Percentiles rank a stretch among this genome's conserved stretches.
Evolutionary conservation across 257 asterid genomes (phyloP).

Genomic region (Gardenia jasminoides): DNA sequence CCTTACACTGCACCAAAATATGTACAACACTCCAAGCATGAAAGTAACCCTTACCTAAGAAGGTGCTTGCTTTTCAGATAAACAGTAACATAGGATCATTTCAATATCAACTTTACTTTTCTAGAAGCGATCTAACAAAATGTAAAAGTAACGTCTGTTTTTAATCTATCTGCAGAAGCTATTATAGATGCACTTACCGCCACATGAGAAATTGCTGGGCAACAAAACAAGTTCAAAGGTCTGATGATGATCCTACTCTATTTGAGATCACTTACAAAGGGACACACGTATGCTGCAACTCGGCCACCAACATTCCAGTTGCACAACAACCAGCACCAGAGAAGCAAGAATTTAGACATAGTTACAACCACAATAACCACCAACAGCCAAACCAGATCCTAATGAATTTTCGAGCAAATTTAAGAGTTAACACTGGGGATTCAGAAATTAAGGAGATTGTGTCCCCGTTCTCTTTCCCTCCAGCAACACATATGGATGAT

Average conservation of each 20-base stretch:
- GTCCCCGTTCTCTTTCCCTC: conserved; percentile 52
- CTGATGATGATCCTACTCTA: conserved; percentile 70
- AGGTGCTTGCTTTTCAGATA: too few relatives aligned
- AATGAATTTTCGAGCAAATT: conserved; percentile 43
- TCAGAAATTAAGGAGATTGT: conserved; percentile 34
- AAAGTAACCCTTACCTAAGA: not conserved
- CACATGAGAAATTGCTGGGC: conserved; percentile 70
- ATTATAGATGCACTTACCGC: conserved; percentile 83
- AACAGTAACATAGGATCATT: not conserved
- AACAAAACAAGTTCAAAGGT: conserved; percentile 91
- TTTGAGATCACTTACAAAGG: conserved; percentile 87
- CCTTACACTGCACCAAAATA: not conserved
- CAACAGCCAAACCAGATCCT: conserved; percentile 45
- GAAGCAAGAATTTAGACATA: conserved; percentile 38
- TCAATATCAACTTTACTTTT: not conserved
- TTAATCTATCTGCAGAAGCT: conserved; percentile 61
- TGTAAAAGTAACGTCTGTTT: conserved; percentile 19
- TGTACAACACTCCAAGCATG: not conserved
- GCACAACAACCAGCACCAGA: conserved; percentile 43
- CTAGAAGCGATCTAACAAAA: not conserved
- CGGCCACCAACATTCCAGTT: conserved; percentile 21
- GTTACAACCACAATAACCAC: conserved; percentile 12
- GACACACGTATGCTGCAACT: conserved; percentile 64
- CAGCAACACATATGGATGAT: conserved; percentile 38
- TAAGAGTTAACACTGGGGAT: conserved; percentile 54